Conservation (phyloP, 495 filamentous ascomycete species). For the Penicillium canescens region DNA sequence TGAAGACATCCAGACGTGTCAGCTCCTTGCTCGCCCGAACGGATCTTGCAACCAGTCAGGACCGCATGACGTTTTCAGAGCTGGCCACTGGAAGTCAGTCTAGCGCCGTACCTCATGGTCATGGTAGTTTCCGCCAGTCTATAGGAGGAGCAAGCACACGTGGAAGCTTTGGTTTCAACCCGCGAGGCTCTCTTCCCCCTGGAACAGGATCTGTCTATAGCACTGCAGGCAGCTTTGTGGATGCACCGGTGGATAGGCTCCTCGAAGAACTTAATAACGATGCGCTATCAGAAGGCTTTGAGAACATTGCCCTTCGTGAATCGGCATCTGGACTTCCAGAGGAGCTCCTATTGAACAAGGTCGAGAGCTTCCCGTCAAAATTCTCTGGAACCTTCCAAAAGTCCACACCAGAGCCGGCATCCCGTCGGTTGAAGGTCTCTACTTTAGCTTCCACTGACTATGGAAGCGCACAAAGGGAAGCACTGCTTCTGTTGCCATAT, state of each 20-base stretch:
- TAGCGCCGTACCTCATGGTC: conserved; percentile 42
- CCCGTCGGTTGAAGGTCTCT: conserved; percentile 58
- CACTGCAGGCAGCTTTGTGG: conserved; percentile 54
- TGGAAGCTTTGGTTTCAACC: conserved; percentile 57
- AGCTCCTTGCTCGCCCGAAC: conserved; percentile 92
- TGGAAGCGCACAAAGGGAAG: conserved; percentile 23
- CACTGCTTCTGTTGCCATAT: conserved; percentile 57
- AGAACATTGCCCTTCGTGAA: conserved; percentile 70
- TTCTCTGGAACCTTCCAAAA: conserved; percentile 58
- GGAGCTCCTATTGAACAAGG: conserved; percentile 71
- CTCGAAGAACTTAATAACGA: conserved; percentile 69
- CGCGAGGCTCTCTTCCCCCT: conserved; percentile 41
- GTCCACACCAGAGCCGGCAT: conserved; percentile 45
- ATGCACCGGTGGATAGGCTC: conserved; percentile 68
- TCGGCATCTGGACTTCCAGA: conserved; percentile 68
- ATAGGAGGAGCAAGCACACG: conserved; percentile 68
- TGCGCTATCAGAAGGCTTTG: conserved; percentile 65
- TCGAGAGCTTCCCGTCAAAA: conserved; percentile 68
- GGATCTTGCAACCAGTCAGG: conserved; percentile 77
- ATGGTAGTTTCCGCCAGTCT: conserved; percentile 63
- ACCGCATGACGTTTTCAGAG: conserved; percentile 72
- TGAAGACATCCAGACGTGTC: conserved; percentile 79
- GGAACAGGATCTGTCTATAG: conserved; percentile 44
- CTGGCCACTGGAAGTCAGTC: conserved; percentile 56
- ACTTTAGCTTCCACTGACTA: conserved; percentile 60